Evolutionary conservation across 1,284 basidiomycete species (phyloP).

Genomic region (Waitea zeae): DNA sequence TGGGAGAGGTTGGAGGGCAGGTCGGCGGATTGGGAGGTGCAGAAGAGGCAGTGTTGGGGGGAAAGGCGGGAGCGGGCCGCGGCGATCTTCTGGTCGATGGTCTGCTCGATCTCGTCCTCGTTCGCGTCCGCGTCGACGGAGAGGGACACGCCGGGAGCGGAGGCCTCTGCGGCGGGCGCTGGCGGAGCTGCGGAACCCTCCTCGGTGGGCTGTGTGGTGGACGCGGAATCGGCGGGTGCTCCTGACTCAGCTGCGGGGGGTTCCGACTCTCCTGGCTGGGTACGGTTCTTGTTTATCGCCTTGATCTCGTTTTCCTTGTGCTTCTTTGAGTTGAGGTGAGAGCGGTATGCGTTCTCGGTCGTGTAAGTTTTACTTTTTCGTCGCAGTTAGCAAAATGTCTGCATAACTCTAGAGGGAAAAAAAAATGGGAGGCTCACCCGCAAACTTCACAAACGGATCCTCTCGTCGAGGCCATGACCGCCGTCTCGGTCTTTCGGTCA

Average conservation of each 20-base stretch:
- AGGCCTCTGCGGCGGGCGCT: neutral
- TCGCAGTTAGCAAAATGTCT: conserved; percentile 3
- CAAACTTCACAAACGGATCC: conserved; percentile 65
- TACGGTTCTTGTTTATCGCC: conserved; percentile 14
- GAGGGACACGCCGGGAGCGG: conserved; percentile 9
- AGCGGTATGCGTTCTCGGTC: conserved; percentile 77
- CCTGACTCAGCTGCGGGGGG: conserved; percentile 5
- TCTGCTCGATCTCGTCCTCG: conserved; percentile 34
- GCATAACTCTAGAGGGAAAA: conserved; percentile 2
- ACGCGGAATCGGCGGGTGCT: conserved; percentile 2
- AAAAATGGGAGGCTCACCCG: conserved; percentile 37
- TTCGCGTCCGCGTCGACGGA: conserved; percentile 23
- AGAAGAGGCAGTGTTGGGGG: conserved; percentile 76
- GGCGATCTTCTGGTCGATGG: conserved; percentile 64
- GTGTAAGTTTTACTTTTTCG: conserved; percentile 79
- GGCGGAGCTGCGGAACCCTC: neutral
- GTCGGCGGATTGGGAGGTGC: conserved; percentile 32
- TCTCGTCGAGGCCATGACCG: conserved; percentile 45
- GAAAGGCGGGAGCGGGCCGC: conserved; percentile 52
- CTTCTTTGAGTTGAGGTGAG: conserved; percentile 81
- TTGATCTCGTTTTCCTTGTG: conserved; percentile 73
- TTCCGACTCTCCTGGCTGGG: conserved; percentile 7
- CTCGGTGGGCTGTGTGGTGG: neutral
- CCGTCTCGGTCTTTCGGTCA: conserved; percentile 59
- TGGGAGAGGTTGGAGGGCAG: conserved; percentile 65